Conservation (phyloP, 2,329 filamentous ascomycete species). For the Elsinoe perseae region DNA sequence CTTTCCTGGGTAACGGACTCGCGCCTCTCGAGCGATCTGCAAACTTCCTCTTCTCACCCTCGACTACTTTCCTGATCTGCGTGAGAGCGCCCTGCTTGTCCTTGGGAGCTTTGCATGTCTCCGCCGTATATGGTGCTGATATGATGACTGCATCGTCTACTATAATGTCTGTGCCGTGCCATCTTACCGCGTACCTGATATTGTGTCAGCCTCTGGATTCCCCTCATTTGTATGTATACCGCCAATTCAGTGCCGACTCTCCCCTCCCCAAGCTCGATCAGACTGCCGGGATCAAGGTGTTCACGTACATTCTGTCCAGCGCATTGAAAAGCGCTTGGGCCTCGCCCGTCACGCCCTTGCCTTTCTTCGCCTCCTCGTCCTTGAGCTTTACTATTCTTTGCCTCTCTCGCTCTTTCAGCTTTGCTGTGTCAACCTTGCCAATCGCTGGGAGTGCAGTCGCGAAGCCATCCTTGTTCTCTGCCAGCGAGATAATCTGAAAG, state of each 20-base stretch:
- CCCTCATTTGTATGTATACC: background rate
- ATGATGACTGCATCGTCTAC: constrained; percentile 55
- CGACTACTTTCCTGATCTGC: constrained; percentile 40
- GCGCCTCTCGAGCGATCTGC: constrained; percentile 20
- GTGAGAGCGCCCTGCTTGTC: constrained; percentile 37
- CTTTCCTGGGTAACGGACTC: constrained; percentile 14
- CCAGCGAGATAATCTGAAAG: constrained; percentile 47
- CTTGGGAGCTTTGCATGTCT: constrained; percentile 44
- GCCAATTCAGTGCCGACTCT: background rate
- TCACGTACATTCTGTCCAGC: constrained; percentile 47
- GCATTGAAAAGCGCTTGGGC: constrained; percentile 58
- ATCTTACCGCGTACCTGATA: constrained; percentile 46
- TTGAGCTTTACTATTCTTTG: constrained; percentile 49
- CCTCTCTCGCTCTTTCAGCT: constrained; percentile 48
- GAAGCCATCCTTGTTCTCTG: constrained; percentile 29
- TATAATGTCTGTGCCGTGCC: constrained; percentile 52
- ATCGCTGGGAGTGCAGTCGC: constrained; percentile 38
- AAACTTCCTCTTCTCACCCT: constrained; percentile 40
- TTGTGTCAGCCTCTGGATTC: background rate
- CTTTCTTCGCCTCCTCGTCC: constrained; percentile 50
- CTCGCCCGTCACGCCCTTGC: constrained; percentile 53
- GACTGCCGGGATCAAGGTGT: background rate
- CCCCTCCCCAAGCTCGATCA: background rate
- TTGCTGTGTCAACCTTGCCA: constrained; percentile 47
- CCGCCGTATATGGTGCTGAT: constrained; percentile 49